These are phyloP conservation scores for Sporisorium scitamineum DNA, from an alignment of 1,284 basidiomycete species.

Conservation along the genomic window DNA sequence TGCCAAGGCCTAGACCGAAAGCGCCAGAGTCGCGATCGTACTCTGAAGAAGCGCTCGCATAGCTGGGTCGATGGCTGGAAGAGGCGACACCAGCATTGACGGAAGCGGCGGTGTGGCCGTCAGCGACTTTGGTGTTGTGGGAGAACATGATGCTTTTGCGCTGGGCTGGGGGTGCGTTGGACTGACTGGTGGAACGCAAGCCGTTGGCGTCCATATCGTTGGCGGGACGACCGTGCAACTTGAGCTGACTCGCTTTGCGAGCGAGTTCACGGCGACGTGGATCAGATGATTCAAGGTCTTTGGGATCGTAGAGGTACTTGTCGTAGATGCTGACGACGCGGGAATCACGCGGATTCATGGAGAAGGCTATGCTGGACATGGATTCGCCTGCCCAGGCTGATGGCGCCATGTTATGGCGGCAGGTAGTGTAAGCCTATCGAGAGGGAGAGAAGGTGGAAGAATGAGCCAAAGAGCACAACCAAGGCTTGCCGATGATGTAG, in stretches of 20 bases:
- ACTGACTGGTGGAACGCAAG: slow-evolving; percentile 13
- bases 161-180: slow-evolving; percentile 10
- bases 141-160: slow-evolving; percentile 50
- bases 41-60: slow-evolving; percentile 6
- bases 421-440: background rate
- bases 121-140: slow-evolving; percentile 39
- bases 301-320: slow-evolving; percentile 59
- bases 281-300: slow-evolving; percentile 53
- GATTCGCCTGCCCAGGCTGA: slow-evolving; percentile 39
- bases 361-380: slow-evolving; percentile 40
- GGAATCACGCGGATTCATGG: slow-evolving; percentile 50
- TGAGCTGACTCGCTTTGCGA: slow-evolving; percentile 47
- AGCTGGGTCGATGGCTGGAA: slow-evolving; percentile 15
- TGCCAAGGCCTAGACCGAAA: slow-evolving; percentile 54
- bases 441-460: background rate
- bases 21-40: slow-evolving; percentile 49
- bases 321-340: slow-evolving; percentile 62
- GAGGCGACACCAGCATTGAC: slow-evolving; percentile 7
- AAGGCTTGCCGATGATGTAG: background rate
- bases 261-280: slow-evolving; percentile 53
- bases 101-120: slow-evolving; percentile 29
- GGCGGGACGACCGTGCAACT: slow-evolving; percentile 42
- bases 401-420: slow-evolving; percentile 20
- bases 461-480: too few relatives aligned
- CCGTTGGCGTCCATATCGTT: slow-evolving; percentile 49